Conservation (phyloP, 1,284 basidiomycete genomes). For the Cutaneotrichosporon curvatum region DNA sequence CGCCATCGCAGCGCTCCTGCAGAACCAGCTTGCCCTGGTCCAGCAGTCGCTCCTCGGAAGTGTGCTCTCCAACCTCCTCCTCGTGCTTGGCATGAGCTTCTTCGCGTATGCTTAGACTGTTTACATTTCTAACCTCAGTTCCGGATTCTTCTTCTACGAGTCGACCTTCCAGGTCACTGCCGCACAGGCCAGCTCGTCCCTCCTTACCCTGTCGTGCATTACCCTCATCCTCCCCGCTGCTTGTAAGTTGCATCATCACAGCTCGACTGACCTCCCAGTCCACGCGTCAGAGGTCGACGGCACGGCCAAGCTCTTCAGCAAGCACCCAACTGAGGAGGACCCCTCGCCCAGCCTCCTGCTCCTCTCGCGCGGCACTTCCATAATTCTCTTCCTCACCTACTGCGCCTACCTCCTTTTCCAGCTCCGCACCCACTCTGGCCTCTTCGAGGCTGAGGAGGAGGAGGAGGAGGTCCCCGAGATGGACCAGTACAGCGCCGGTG, state of each 20-base stretch:
- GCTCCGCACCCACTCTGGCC: slow-evolving; percentile 52
- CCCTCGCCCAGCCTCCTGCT: slow-evolving; percentile 56
- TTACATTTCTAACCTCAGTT: slow-evolving; percentile 20
- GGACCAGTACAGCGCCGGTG: slow-evolving; percentile 60
- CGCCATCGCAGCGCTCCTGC: slow-evolving; percentile 68
- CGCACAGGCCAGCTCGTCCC: slow-evolving; percentile 68
- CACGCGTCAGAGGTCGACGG: slow-evolving; percentile 33
- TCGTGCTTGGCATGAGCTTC: slow-evolving; percentile 83
- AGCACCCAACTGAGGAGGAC: slow-evolving; percentile 17
- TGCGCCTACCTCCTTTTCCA: slow-evolving; percentile 61
- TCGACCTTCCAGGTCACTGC: slow-evolving; percentile 72
- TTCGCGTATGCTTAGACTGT: slow-evolving; percentile 52
- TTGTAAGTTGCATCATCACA: slow-evolving; percentile 47
- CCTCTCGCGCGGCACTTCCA: slow-evolving; percentile 76
- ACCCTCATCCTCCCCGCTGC: slow-evolving; percentile 89
- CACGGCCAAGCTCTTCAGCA: slow-evolving; percentile 12
- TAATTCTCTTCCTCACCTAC: slow-evolving; percentile 76
- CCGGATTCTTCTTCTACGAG: slow-evolving; percentile 59
- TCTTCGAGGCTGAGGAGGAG: slow-evolving; percentile 50
- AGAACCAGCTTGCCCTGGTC: slow-evolving; percentile 79
- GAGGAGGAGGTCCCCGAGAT: slow-evolving; percentile 56
- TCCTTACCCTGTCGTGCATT: slow-evolving; percentile 83
- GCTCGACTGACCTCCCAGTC: slow-evolving; percentile 10
- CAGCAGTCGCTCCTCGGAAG: slow-evolving; percentile 61
- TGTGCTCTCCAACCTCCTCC: slow-evolving; percentile 79